Conservation (phyloP, 805 yeast genomes). For the Metschnikowia proteae region DNA sequence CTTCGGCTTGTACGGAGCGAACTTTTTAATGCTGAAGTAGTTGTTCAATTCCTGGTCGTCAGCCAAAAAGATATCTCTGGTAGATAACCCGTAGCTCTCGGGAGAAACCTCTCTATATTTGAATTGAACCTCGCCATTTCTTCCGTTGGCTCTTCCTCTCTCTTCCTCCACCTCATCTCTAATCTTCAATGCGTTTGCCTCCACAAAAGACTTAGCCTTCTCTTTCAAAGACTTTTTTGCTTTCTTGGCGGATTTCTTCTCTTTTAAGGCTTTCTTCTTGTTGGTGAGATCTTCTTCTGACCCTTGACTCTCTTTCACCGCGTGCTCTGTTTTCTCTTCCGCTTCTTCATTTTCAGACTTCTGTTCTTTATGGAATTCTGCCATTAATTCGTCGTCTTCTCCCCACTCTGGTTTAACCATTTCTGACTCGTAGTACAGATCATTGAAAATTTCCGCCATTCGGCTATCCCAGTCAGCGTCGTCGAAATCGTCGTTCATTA, state of each 20-base stretch:
- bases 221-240: slow-evolving; percentile 59
- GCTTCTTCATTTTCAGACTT: slow-evolving; percentile 18
- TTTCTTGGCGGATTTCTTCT: slow-evolving; percentile 56
- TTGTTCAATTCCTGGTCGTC: slow-evolving; percentile 83
- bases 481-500: slow-evolving; percentile 84
- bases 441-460: slow-evolving; percentile 81
- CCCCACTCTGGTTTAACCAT: slow-evolving; percentile 62
- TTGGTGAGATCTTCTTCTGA: slow-evolving; percentile 34
- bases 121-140: slow-evolving; percentile 51
- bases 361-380: slow-evolving; percentile 26
- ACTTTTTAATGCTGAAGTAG: slow-evolving; percentile 82
- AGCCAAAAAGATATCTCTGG: slow-evolving; percentile 85
- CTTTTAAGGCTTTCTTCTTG: slow-evolving; percentile 53
- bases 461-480: slow-evolving; percentile 88
- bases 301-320: slow-evolving; percentile 9
- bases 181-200: slow-evolving; percentile 60
- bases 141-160: slow-evolving; percentile 48
- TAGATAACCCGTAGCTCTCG: slow-evolving; percentile 79
- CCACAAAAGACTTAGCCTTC: slow-evolving; percentile 75
- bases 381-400: slow-evolving; percentile 37
- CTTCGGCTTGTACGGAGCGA: slow-evolving; percentile 85
- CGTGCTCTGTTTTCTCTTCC: slow-evolving; percentile 7
- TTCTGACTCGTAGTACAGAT: slow-evolving; percentile 63
- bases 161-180: slow-evolving; percentile 63
- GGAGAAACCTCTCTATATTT: slow-evolving; percentile 94